These are phyloP conservation scores for Golovinomyces cichoracearum DNA, from an alignment of 2,329 filamentous ascomycete genomes.

Conservation along the genomic window DNA sequence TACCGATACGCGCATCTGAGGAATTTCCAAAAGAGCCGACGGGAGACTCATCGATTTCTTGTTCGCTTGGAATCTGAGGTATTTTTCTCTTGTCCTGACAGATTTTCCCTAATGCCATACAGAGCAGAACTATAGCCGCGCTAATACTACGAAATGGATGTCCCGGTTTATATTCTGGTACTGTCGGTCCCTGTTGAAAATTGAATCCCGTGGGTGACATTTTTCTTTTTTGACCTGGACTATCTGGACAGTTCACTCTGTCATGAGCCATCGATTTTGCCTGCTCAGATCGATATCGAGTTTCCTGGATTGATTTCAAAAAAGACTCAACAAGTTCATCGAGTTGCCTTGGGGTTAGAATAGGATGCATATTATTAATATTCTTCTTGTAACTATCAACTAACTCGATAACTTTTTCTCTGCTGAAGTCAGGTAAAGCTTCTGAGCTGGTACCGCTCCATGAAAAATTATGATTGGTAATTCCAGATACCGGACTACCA, in stretches of 20 bases:
- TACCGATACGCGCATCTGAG: conserved; percentile 21
- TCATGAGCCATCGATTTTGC: conserved; percentile 3
- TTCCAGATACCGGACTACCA: conserved; percentile 15
- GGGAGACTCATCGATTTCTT: conserved; percentile 3
- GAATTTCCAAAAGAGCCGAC: conserved; percentile 7
- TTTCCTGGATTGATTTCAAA: conserved; percentile 11
- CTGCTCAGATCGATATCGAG: conserved; percentile 10
- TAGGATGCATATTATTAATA: conserved; percentile 39
- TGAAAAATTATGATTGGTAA: conserved; percentile 6
- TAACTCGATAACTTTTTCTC: conserved; percentile 24
- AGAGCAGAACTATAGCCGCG: conserved; percentile 57
- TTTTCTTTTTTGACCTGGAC: conserved; percentile 14
- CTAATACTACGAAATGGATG: conserved; percentile 40
- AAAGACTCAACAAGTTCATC: conserved; percentile 17
- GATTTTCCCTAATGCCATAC: conserved; percentile 69
- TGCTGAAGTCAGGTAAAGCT: conserved; percentile 29
- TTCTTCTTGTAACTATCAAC: conserved; percentile 32
- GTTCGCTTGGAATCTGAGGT: conserved; percentile 28
- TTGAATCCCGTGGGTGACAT: conserved; percentile 10
- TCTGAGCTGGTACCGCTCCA: conserved; percentile 15
- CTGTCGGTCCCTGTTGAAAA: conserved; percentile 6
- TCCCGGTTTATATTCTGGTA: conserved; percentile 18
- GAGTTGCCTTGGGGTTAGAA: conserved; percentile 28
- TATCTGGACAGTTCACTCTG: conserved; percentile 13
- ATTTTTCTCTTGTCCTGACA: conserved; percentile 31